Percentiles rank a stretch among this genome's conserved stretches.
Conservation (phyloP, 2,329 filamentous ascomycete species). For the Fusarium algeriense region DNA sequence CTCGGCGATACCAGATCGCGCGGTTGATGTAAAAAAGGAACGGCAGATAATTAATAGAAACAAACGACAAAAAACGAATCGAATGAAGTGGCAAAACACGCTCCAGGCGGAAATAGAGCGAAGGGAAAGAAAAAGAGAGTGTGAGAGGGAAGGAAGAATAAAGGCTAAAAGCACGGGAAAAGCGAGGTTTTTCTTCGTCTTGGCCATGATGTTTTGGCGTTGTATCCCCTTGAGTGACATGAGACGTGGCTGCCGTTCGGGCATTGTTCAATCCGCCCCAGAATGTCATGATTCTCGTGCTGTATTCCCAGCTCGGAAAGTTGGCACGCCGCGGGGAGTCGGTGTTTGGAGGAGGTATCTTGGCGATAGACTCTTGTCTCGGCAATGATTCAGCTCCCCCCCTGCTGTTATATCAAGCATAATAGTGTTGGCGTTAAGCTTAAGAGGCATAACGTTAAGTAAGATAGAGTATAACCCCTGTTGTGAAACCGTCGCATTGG, state of each 20-base stretch:
- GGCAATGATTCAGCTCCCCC: conserved; percentile 10
- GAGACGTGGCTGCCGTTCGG: conserved; percentile 31
- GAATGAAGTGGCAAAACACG: conserved; percentile 16
- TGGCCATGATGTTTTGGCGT: conserved; percentile 27
- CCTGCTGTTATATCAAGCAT: not conserved
- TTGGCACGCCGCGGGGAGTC: conserved; percentile 11
- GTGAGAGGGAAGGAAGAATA: not conserved
- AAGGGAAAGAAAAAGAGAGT: conserved; percentile 5
- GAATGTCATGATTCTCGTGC: conserved; percentile 21
- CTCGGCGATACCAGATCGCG: conserved; percentile 37
- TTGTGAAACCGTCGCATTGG: conserved; percentile 3
- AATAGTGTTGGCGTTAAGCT: conserved; percentile 17
- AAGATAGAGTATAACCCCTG: conserved; percentile 2
- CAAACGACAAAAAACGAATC: conserved; percentile 15
- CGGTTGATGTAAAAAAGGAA: conserved; percentile 14
- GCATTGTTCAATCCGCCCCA: conserved; percentile 5
- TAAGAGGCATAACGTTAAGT: conserved; percentile 24
- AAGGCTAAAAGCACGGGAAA: conserved; percentile 24
- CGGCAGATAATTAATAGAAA: conserved; percentile 18
- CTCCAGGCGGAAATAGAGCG: conserved; percentile 20
- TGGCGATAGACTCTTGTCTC: conserved; percentile 22
- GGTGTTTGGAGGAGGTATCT: conserved; percentile 23
- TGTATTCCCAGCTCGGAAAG: conserved; percentile 17
- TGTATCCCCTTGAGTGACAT: conserved; percentile 1
- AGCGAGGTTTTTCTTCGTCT: conserved; percentile 26